Evolutionary conservation across 2,329 filamentous ascomycete genomes (phyloP), one percentile per base, ranked within the genome.

Genomic region (Coleophoma crateriformis): DNA sequence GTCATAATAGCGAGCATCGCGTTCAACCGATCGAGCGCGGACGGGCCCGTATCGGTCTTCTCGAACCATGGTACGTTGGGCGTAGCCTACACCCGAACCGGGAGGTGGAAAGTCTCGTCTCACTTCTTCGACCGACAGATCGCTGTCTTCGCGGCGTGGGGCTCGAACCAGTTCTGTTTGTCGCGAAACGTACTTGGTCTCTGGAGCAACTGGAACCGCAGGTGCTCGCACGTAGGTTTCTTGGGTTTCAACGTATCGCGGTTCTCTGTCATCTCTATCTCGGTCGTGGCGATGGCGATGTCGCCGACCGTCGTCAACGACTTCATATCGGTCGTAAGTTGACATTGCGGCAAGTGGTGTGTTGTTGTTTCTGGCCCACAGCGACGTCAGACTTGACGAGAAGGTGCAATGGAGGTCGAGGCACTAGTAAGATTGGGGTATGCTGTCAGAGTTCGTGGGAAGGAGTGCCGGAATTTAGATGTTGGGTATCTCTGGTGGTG

Each of bases 81-180:
- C 52, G 49, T 45, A 48, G 34, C 61, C 61, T 45, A 49, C 56
- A 35, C 49, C 58, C 27, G 54, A 52, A 10, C 50, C 54, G 13
- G 62, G 82, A 7, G 89, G 88, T 33, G 88, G 88, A 61, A 95
- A 95, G 59, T 95, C 88, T 58, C 90, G 84, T 56, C 82, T 82
- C 52, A 95, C 82, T 69, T 95, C 88, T 70, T 96, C 91, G 63
- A 95, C 70, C 2, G 84, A 84, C 22, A 85, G 71, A 42, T 85
- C 84, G 67, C 85, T 90, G 61, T 90, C 85, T 64, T 91, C 85
- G 56, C 86, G 84, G 45, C 72, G 65, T 49, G 63, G 64, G 22
- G 78, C 73, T 34, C 78, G 78, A 12, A 84, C 69, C 7, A 85
- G 70, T 39, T 82, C 79, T 33, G 68, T 70, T 40, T 81, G 78